A percentile compares a stretch with the other conserved stretches of the same genome.
These are phyloP conservation scores for Beauveria pseudobassiana DNA, from an alignment of 2,329 filamentous ascomycete species.

Conservation along the genomic window DNA sequence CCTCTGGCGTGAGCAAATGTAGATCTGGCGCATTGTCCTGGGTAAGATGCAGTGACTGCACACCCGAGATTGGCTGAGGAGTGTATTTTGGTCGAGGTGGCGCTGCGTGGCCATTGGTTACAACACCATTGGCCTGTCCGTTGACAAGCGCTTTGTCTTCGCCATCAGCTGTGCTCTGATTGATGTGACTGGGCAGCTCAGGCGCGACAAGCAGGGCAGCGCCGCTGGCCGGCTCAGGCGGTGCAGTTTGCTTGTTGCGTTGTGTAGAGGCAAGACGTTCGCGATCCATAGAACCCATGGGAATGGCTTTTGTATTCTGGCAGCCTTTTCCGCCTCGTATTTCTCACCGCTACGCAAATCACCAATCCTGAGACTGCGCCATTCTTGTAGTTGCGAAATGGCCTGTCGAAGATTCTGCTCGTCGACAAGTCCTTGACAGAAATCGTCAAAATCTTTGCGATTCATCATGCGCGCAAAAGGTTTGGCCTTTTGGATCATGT, in stretches of 20 bases:
- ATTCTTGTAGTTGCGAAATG: slow-evolving; percentile 86
- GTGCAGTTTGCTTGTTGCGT: slow-evolving; percentile 58
- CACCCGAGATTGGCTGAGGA: slow-evolving; percentile 50
- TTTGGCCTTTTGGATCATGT: slow-evolving; percentile 86
- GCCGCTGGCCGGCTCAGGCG: slow-evolving; percentile 64
- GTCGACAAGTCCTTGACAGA: slow-evolving; percentile 78
- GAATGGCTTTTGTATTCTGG: slow-evolving; percentile 60
- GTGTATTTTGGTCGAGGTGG: slow-evolving; percentile 42
- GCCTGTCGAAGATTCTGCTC: slow-evolving; percentile 88
- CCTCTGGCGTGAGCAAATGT: slow-evolving; percentile 73
- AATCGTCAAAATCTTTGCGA: slow-evolving; percentile 76
- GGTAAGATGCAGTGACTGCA: slow-evolving; percentile 58
- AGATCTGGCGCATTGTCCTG: slow-evolving; percentile 74
- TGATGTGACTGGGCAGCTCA: slow-evolving; percentile 56
- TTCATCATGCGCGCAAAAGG: slow-evolving; percentile 98
- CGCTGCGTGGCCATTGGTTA: slow-evolving; percentile 26
- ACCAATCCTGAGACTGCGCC: slow-evolving; percentile 77
- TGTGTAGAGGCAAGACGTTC: slow-evolving; percentile 64
- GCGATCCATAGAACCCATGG: slow-evolving; percentile 79
- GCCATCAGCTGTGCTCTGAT: slow-evolving; percentile 31
- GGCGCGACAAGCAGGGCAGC: slow-evolving; percentile 71
- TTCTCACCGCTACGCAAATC: slow-evolving; percentile 83
- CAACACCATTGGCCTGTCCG: slow-evolving; percentile 35
- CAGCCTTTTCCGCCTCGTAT: slow-evolving; percentile 82
- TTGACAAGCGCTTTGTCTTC: slow-evolving; percentile 49